Base-by-base conservation (phyloP, 148 eudicot species). In the Amaranthus hypochondriacus region DNA sequence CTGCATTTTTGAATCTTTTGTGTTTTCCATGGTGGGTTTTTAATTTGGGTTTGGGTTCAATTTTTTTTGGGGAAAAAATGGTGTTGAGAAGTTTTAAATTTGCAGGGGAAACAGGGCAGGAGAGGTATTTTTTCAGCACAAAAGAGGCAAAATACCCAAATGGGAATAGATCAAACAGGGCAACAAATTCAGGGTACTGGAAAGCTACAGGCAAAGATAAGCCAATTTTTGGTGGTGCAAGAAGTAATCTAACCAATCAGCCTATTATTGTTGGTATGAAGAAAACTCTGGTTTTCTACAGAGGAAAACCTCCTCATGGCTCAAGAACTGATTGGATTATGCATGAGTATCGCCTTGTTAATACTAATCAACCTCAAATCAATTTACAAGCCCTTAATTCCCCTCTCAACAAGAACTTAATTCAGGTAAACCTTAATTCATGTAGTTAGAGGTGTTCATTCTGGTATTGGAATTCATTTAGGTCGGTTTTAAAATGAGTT, bases 151-250 rank as follows among this genome's bases (percentile, higher is more conserved):
- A 93, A 78, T 93, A 93, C 87, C 97, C 92, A 57, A 91, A 89
- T 76, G 98, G 98, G 49, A 93, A 89, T 81, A 66, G 98, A 63
- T 93, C 98, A 48, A 93, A 93, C 81, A 82, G 97, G 70, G 97
- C 98, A n/a, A 93, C 97, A 5, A 76, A 76, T 53, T 89, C 97
- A 0, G 98, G 97, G 7, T 93, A 93, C 72, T 93, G 98, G 98
- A 93, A 93, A 56, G 98, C 98, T 0, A 93, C 98, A 0, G 97
- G 98, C 3, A 79, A 88, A 39, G 98, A 93, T 73, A 93, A 91
- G 81, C 76, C 87, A 39, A 84, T 91, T 66, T 73, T 84, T 14
- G 66, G 69, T 62, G 79, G 43, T 48, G 42, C 69, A 8, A 42
- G 48, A 42, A 48, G 10, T 18, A 11, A 86, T 48, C 52, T 52